phyloP scores from a whole-genome alignment of 2,329 filamentous ascomycete genomes.

The Fusarium caatingaense region DNA sequence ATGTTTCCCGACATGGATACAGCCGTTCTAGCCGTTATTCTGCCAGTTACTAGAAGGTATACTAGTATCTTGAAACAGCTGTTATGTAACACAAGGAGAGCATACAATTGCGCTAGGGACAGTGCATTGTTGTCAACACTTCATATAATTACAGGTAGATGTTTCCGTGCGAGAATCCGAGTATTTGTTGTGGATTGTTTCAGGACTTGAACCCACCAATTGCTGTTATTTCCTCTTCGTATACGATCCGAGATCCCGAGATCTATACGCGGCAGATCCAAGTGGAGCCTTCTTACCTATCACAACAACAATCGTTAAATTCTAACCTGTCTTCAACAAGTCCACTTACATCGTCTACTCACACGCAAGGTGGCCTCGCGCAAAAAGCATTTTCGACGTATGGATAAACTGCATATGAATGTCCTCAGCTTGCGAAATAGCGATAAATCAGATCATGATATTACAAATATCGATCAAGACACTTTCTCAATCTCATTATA shows the following conservation, averaged over 20 bases:
- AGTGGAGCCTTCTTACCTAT: accelerated
- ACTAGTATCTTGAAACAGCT: neutral
- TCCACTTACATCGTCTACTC: no score
- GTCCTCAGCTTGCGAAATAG: no score
- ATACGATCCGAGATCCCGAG: neutral
- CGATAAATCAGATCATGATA: no score
- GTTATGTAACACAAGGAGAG: neutral
- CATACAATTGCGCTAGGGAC: neutral
- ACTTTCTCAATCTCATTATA: no score
- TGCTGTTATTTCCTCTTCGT: neutral
- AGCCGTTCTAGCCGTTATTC: neutral
- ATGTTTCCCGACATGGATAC: no score
- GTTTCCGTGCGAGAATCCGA: accelerated
- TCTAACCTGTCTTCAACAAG: no score
- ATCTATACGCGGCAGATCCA: neutral
- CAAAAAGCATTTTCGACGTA: no score
- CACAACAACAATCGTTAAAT: no score
- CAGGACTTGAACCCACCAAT: neutral
- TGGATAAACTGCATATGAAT: no score
- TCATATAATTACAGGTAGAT: no score
- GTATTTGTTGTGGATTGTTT: neutral
- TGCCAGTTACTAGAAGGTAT: neutral
- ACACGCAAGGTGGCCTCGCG: no score
- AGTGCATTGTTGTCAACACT: neutral
- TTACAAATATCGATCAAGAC: no score